A percentile compares a stretch with the other conserved stretches of the same genome.
These are phyloP conservation scores for Talaromyces verruculosus DNA, from an alignment of 2,329 filamentous ascomycete species.

Conservation along the genomic window DNA sequence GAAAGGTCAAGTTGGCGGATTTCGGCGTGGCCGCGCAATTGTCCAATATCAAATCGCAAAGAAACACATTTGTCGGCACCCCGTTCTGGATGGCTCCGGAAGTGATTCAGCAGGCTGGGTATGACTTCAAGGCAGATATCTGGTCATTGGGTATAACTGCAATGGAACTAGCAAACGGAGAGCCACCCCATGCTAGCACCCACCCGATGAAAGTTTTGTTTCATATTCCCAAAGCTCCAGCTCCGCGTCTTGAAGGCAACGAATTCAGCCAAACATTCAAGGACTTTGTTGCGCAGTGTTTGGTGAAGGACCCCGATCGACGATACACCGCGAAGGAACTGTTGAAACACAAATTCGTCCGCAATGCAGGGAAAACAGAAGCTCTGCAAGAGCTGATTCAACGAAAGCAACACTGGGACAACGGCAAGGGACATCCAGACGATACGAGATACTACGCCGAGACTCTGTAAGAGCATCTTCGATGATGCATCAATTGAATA, in stretches of 20 bases:
- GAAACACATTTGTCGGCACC: slow-evolving; percentile 95
- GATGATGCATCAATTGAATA: background rate
- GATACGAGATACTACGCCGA: slow-evolving; percentile 90
- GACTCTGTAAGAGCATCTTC: slow-evolving; percentile 62
- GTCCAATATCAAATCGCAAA: slow-evolving; percentile 95
- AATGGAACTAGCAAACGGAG: slow-evolving; percentile 83
- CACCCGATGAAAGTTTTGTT: slow-evolving; percentile 95
- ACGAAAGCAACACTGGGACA: slow-evolving; percentile 79
- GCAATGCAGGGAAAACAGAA: slow-evolving; percentile 82
- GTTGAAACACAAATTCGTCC: slow-evolving; percentile 83
- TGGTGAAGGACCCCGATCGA: slow-evolving; percentile 87
- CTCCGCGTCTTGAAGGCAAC: slow-evolving; percentile 77
- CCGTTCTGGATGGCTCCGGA: slow-evolving; percentile 98
- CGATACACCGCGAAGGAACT: slow-evolving; percentile 84
- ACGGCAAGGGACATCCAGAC: slow-evolving; percentile 65
- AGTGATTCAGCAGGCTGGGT: slow-evolving; percentile 82
- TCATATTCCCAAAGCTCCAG: slow-evolving; percentile 82
- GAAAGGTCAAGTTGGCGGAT: slow-evolving; percentile 93
- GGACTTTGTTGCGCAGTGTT: slow-evolving; percentile 85
- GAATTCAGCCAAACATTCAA: slow-evolving; percentile 87
- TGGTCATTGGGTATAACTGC: slow-evolving; percentile 92
- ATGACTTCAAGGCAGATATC: slow-evolving; percentile 88
- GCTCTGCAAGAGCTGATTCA: slow-evolving; percentile 80
- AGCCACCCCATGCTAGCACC: slow-evolving; percentile 80
- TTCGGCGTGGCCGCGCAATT: slow-evolving; percentile 96